Percentiles rank a stretch among this genome's conserved stretches.
These are phyloP conservation scores for Cyberlindnera maclurae DNA, from an alignment of 805 yeast species.

Conservation along the genomic window DNA sequence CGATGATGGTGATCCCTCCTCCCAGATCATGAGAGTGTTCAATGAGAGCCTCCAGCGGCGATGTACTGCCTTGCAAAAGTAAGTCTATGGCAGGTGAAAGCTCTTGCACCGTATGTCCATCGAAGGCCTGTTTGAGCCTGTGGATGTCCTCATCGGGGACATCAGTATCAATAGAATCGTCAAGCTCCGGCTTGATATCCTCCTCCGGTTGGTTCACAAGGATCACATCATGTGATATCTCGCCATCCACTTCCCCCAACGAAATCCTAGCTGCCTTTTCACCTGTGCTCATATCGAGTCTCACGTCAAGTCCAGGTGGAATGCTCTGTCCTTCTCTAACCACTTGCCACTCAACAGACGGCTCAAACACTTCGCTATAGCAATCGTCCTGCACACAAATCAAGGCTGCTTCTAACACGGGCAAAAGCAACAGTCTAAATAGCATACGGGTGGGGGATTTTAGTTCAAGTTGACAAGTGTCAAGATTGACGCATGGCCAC, in stretches of 20 bases:
- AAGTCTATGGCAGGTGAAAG: neutral
- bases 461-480: too few relatives aligned
- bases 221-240: too few relatives aligned
- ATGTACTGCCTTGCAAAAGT: neutral
- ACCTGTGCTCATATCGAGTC: conserved; percentile 69
- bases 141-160: neutral
- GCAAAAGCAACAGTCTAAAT: too few relatives aligned
- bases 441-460: too few relatives aligned
- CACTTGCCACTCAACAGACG: conserved; percentile 61
- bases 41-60: neutral
- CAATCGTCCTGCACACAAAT: conserved; percentile 32
- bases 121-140: neutral
- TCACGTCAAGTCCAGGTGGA: conserved; percentile 67
- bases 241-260: neutral
- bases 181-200: too few relatives aligned
- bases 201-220: too few relatives aligned
- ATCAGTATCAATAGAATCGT: neutral
- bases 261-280: conserved; percentile 60
- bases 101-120: neutral
- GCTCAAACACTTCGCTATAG: conserved; percentile 56
- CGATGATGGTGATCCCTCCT: neutral
- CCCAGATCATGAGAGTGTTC: neutral
- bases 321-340: conserved; percentile 67
- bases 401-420: too few relatives aligned
- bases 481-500: too few relatives aligned